These are phyloP conservation scores for Macadamia tetraphylla DNA, from an alignment of 164 flowering plant species.

Conservation along the genomic window DNA sequence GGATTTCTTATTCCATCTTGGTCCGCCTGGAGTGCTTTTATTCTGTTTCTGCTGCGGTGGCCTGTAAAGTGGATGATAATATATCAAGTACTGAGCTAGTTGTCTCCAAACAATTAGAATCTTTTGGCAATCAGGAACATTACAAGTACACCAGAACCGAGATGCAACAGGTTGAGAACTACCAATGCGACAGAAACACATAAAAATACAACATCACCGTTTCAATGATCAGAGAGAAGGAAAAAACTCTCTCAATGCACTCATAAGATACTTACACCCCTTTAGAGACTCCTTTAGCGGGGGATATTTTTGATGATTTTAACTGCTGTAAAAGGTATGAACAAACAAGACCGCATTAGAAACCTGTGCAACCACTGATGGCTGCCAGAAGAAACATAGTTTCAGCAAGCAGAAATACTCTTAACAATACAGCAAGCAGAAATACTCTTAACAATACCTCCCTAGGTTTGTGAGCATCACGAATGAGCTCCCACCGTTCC, in stretches of 20 bases:
- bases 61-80: conserved; percentile 24
- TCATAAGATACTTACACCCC: conserved; percentile 11
- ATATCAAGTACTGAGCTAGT: not conserved
- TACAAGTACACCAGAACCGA: not conserved
- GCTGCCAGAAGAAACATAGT: not conserved
- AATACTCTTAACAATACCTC: conserved; percentile 32
- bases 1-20: conserved; percentile 25
- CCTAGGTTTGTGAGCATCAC: conserved; percentile 28
- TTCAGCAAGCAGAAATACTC: not conserved
- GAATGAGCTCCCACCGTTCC: conserved; percentile 84
- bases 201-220: not conserved
- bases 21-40: conserved; percentile 22
- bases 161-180: not conserved
- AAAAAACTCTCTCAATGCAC: not conserved
- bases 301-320: conserved; percentile 27
- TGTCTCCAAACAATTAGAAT: not conserved
- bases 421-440: not conserved
- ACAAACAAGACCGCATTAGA: not conserved
- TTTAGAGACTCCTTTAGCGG: conserved; percentile 33
- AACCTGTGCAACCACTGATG: not conserved
- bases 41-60: conserved; percentile 30
- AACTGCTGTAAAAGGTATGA: conserved; percentile 34
- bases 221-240: not conserved
- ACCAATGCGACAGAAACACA: not conserved
- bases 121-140: not conserved